phyloP scores from a whole-genome alignment of 1,284 basidiomycete genomes.

The Moesziomyces parantarcticus region DNA sequence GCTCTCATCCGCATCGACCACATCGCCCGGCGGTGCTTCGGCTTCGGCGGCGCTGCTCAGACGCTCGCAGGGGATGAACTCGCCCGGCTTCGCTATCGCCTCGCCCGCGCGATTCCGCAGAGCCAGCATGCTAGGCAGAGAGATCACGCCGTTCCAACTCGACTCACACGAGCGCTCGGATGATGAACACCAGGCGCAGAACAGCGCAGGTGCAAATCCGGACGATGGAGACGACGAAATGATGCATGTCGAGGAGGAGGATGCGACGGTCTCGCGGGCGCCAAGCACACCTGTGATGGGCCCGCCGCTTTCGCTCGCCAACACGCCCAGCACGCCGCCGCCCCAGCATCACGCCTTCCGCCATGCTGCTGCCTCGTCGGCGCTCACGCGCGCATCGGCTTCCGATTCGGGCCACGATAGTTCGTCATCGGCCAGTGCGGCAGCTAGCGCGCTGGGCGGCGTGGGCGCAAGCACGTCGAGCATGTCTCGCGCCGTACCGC shows the following conservation, averaged over 20 bases:
- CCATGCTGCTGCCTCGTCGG: conserved; percentile 7
- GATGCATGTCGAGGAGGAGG: conserved; percentile 39
- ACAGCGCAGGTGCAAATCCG: conserved; percentile 8
- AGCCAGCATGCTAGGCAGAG: conserved; percentile 54
- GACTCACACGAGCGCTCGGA: conserved; percentile 27
- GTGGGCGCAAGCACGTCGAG: neutral
- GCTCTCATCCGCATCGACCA: conserved; percentile 15
- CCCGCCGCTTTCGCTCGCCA: conserved; percentile 27
- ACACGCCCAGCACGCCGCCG: conserved; percentile 30
- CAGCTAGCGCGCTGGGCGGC: neutral
- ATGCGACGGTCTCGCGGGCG: conserved; percentile 10
- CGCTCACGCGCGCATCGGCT: conserved; percentile 24
- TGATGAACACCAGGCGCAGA: conserved; percentile 3
- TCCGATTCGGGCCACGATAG: conserved; percentile 49
- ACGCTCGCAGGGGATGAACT: conserved; percentile 27
- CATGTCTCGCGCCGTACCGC: conserved; percentile 11
- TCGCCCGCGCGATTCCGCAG: conserved; percentile 44
- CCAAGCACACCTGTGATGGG: conserved; percentile 36
- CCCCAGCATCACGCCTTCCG: conserved; percentile 10
- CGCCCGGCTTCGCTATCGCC: conserved; percentile 29
- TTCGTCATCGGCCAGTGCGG: conserved; percentile 32
- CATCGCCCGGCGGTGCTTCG: conserved; percentile 14
- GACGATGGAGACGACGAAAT: conserved; percentile 45
- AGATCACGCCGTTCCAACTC: conserved; percentile 48
- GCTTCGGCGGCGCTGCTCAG: conserved; percentile 25